Percentiles rank a stretch among this genome's conserved stretches.
Conservation (phyloP, 139 green algal genomes). For the Eudorina sp. region DNA sequence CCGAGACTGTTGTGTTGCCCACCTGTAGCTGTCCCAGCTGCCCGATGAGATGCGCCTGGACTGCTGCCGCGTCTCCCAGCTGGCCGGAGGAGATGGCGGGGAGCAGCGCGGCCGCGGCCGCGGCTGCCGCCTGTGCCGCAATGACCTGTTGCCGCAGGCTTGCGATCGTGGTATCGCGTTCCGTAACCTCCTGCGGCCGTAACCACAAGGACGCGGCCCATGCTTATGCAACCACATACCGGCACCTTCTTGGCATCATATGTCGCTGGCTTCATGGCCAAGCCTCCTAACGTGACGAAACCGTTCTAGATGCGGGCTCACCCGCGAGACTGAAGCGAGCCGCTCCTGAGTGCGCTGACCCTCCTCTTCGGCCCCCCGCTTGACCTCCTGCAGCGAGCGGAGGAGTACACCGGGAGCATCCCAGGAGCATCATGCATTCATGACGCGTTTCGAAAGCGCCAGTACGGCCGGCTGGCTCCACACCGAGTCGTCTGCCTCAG, state of each 20-base stretch:
- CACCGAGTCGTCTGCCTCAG: too few relatives aligned
- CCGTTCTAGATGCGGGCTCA: neutral
- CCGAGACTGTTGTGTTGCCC: neutral
- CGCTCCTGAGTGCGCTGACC: neutral
- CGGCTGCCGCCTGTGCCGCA: slow-evolving; percentile 3
- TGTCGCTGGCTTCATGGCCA: too few relatives aligned
- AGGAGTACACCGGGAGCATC: too few relatives aligned
- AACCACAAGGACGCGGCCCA: too few relatives aligned
- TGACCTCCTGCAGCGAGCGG: neutral
- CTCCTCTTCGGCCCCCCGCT: neutral
- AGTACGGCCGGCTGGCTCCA: too few relatives aligned
- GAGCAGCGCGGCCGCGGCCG: slow-evolving; percentile 9
- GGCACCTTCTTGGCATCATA: too few relatives aligned
- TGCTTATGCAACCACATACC: too few relatives aligned
- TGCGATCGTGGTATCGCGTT: slow-evolving; percentile 2
- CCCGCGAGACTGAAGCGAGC: neutral
- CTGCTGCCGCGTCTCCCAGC: neutral
- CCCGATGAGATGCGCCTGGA: slow-evolving; percentile 29
- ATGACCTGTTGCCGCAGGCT: slow-evolving; percentile 16
- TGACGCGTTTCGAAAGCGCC: too few relatives aligned
- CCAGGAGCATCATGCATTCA: too few relatives aligned
- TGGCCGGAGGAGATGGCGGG: slow-evolving; percentile 10
- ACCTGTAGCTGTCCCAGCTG: slow-evolving; percentile 43
- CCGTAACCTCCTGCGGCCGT: slow-evolving; percentile 19
- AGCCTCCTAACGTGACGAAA: too few relatives aligned